Percentiles rank a stretch among this genome's conserved stretches.
Conservation (phyloP, 2,329 filamentous ascomycete species). For the Epichloe typhina region DNA sequence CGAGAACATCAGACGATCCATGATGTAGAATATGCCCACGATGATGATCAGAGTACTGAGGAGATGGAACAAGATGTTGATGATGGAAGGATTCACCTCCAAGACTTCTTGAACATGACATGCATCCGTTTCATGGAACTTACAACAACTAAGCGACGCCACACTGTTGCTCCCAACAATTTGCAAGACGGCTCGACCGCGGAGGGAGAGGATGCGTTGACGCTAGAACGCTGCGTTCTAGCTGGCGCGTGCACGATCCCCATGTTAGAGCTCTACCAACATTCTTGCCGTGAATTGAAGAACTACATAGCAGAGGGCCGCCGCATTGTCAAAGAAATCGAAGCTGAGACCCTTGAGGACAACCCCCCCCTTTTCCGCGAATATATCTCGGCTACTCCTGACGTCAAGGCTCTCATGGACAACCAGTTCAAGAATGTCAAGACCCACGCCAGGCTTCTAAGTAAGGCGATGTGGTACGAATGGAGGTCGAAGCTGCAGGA, state of each 20-base stretch:
- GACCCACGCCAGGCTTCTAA: constrained; percentile 75
- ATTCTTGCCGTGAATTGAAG: constrained; percentile 90
- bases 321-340: constrained; percentile 79
- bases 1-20: constrained; percentile 33
- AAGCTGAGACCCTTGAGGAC: constrained; percentile 74
- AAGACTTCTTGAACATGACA: constrained; percentile 89
- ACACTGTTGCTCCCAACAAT: constrained; percentile 55
- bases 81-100: constrained; percentile 59
- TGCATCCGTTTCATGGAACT: constrained; percentile 98
- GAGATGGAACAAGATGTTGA: constrained; percentile 35
- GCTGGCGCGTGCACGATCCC: constrained; percentile 85
- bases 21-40: constrained; percentile 31
- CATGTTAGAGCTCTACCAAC: constrained; percentile 88
- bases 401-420: constrained; percentile 80
- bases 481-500: constrained; percentile 85
- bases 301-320: constrained; percentile 92
- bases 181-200: constrained; percentile 28
- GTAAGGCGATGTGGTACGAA: constrained; percentile 96
- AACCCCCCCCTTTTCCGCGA: constrained; percentile 91
- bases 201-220: constrained; percentile 36
- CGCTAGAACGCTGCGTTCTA: constrained; percentile 67
- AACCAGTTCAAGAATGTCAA: constrained; percentile 97
- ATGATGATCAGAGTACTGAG: constrained; percentile 25
- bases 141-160: constrained; percentile 85
- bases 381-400: constrained; percentile 73